Evolutionary conservation across 2,329 filamentous ascomycete species (phyloP).

Genomic region (Aspergillus glaucus): DNA sequence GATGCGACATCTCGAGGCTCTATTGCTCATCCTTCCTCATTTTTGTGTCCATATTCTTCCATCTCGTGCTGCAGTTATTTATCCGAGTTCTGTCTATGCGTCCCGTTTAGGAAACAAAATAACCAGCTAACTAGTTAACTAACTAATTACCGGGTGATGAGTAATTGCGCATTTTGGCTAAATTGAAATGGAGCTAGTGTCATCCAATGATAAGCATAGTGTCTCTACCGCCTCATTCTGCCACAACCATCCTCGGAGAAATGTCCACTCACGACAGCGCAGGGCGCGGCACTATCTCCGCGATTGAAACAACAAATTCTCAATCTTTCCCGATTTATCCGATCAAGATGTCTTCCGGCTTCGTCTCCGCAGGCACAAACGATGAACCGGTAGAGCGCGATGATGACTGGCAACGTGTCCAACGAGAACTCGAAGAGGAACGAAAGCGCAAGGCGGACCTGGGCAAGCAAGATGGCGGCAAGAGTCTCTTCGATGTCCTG

Average conservation of each 20-base stretch:
- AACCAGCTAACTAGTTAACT: no score
- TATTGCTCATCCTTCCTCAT: neutral
- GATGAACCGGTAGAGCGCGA: slow-evolving; percentile 35
- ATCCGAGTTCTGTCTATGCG: neutral
- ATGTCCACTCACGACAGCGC: neutral
- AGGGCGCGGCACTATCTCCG: no score
- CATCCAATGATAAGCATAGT: neutral
- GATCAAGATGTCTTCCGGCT: slow-evolving; percentile 39
- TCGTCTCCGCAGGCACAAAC: slow-evolving; percentile 40
- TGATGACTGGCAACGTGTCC: slow-evolving; percentile 39
- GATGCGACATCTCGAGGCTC: neutral
- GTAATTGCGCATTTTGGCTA: slow-evolving; percentile 1
- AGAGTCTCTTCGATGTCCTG: slow-evolving; percentile 45
- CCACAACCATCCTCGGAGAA: neutral
- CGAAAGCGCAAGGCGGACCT: slow-evolving; percentile 39
- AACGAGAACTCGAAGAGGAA: slow-evolving; percentile 43
- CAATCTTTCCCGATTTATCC: neutral
- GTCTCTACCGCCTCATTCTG: slow-evolving; percentile 4
- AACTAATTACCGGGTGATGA: neutral
- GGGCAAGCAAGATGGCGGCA: slow-evolving; percentile 49
- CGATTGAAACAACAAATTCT: no score
- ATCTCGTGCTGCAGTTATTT: neutral
- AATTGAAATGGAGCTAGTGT: neutral
- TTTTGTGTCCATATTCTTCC: neutral
- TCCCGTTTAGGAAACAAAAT: no score